Evolutionary conservation across 139 green algal species (phyloP), one percentile per base, ranked within the genome.

Genomic region (Chlorella ohadii): DNA sequence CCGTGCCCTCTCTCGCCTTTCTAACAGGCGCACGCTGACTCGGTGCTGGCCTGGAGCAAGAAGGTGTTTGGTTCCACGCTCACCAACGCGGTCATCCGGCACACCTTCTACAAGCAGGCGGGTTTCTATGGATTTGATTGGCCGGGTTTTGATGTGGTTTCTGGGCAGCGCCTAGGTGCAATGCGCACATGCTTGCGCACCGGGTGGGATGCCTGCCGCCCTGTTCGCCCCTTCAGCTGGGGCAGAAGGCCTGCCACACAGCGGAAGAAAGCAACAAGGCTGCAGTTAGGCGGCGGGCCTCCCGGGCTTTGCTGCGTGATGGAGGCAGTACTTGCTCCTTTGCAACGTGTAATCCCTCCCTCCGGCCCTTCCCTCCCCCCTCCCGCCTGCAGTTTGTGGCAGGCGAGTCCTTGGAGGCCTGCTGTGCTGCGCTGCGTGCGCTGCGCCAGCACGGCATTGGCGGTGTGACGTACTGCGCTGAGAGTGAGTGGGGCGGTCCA

Each of bases 31-130:
- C 83, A 95, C 78, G 90, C 90, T 22, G 93, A 97, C 44, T 68
- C 36, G 1, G 33, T 96, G 65, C 67, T 96, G 56, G 36, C 33
- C 3, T 61, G 71, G 33, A 87, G 82, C 64, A 91, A 85, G 72
- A 79, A 39, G 36, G n/a, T 96, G 27, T 80, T 98, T 27, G 92
- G 92, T 23, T 56, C 82, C 16, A 79, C 34, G 4, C 56, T 94
- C 9, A 90, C 89, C 3, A 88, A 95, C 38, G 77, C 51, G 13
- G 36, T 95, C 5, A 78, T 98, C 39, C 89, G 88, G 27, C 79
- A 87, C 28, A 96, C 93, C 27, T 97, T 97, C 80, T 97, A 97
- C 87, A 85, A 83, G 44, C 95, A 77, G 67, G 67, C 17, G 67
- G n/a, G 65, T 1, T 6, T 55, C 7, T 6, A 11, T 11, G 11